Evolutionary conservation across 139 green algal genomes (phyloP), one percentile per base, ranked within the genome.

Genomic region (Ulvella scutata): DNA sequence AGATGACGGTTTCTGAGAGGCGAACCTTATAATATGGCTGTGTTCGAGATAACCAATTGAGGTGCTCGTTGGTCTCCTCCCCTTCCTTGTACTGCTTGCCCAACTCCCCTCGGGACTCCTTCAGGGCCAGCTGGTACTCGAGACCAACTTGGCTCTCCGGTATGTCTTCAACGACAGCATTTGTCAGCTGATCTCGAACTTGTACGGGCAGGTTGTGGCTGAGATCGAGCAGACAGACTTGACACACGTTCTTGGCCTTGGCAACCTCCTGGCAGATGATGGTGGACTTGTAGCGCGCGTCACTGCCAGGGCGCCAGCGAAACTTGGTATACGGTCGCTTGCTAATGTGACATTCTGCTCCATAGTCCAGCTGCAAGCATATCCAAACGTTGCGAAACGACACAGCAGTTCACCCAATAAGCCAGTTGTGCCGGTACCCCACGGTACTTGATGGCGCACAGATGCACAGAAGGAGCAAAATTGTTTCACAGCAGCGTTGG

Each of bases 161-260:
- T 67, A 97, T 85, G 31, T 83, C 82, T 20, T 95, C 89, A 26
- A 67, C 51, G 6, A 67, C 51, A 9, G 51, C 51, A 26, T 67
- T 67, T 67, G 51, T 67, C 6, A 40, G 72, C 74, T 80, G 59
- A 77, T 93, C 87, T 2, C 89, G 85, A 31, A 96, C 94, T 83
- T 98, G 88, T 35, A 97, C 93, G 2, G 94, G 94, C 72, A 98
- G 78, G 75, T 87, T 89, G 77, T 98, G 98, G 38, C 98, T 90
- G 79, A 99, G 82, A 72, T 99, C 95, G 67, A 99, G 81, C 62
- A 99, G 79, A 86, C 94, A 99, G 2, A 96, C 91, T 86, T 97
- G 90, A 84, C 95, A 99, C 13, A 99, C 95, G 75, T 99, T 98
- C 81, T 98, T 98, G 21, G 91, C 89, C 77, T 97, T 98, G 33